Evolutionary conservation across 169 alveolate species (phyloP).

Genomic region (Plasmodium reichenowi): DNA sequence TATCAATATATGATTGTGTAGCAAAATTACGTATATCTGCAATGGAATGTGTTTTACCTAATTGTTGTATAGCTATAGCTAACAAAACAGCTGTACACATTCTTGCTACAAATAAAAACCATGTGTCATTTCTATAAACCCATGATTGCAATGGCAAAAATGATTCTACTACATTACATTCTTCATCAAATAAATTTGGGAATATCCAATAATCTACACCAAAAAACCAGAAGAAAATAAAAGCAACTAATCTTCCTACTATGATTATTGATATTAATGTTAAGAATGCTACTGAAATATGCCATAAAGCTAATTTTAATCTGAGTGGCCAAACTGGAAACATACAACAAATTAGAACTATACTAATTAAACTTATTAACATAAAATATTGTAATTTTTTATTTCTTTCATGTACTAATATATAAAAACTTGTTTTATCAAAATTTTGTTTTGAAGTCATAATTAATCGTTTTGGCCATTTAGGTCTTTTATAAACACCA

Average conservation of each 20-base stretch:
- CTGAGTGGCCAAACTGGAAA: constrained; percentile 91
- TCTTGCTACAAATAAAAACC: constrained; percentile 83
- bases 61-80: constrained; percentile 86
- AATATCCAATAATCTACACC: constrained; percentile 90
- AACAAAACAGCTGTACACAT: constrained; percentile 86
- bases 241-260: constrained; percentile 83
- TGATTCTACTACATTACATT: constrained; percentile 90
- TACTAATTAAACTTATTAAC: constrained; percentile 83
- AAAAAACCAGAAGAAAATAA: constrained; percentile 88
- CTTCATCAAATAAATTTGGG: constrained; percentile 91
- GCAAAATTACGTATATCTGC: constrained; percentile 88
- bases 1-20: constrained; percentile 88
- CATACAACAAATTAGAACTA: constrained; percentile 88
- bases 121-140: constrained; percentile 82
- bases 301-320: constrained; percentile 89
- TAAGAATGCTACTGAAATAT: constrained; percentile 86
- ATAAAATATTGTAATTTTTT: constrained; percentile 84
- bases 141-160: constrained; percentile 87
- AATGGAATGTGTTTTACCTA: constrained; percentile 89
- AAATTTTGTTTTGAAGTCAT: constrained; percentile 87
- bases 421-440: constrained; percentile 88
- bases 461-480: constrained; percentile 90
- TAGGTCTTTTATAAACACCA: constrained; percentile 87
- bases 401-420: constrained; percentile 88
- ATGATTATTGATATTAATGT: constrained; percentile 82